phyloP scores from a whole-genome alignment of 2,329 filamentous ascomycete genomes.

The Capronia americana region DNA sequence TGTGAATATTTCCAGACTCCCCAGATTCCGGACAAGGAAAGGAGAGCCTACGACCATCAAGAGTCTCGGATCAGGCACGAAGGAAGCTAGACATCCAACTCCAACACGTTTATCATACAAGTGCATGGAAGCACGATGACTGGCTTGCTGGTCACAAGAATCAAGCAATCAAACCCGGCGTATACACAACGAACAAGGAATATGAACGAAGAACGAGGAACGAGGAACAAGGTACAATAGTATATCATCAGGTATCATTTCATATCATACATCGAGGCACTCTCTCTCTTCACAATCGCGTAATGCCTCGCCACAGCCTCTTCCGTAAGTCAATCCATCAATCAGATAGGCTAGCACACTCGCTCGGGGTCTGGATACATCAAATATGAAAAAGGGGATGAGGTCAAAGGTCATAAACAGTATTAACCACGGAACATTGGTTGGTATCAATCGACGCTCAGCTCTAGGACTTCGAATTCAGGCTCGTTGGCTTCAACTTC shows the following conservation, averaged over 20 bases:
- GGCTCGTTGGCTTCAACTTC: conserved; percentile 2
- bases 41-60: not conserved
- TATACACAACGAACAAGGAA: too few species aligned
- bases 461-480: not conserved
- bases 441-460: not conserved
- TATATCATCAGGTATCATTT: not conserved
- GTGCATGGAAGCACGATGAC: not conserved
- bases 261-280: not conserved
- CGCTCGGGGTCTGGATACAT: not conserved
- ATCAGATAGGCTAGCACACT: not conserved
- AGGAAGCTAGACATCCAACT: not conserved
- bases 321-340: not conserved
- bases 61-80: not conserved
- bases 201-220: too few species aligned
- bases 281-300: not conserved
- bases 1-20: too few species aligned
- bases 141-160: too few species aligned
- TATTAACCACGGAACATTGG: not conserved
- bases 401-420: not conserved
- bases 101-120: not conserved
- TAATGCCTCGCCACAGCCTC: too few species aligned
- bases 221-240: not conserved
- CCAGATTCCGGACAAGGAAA: too few species aligned
- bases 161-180: too few species aligned
- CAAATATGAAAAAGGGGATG: not conserved